Conservation (phyloP, 345 rosid genomes). For the Sonneratia caseolaris region DNA sequence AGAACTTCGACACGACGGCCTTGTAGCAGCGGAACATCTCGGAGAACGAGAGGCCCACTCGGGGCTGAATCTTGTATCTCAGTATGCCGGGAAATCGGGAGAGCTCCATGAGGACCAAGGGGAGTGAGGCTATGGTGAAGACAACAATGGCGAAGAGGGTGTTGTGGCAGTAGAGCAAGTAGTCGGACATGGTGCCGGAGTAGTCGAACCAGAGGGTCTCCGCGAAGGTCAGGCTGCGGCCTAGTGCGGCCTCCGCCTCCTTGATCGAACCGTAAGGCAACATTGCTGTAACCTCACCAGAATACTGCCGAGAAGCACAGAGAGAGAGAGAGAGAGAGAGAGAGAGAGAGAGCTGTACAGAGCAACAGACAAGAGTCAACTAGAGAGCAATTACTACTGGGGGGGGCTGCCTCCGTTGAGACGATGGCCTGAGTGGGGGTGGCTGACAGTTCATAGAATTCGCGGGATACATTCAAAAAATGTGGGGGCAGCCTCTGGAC, state of each 20-base stretch:
- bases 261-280: slow-evolving; percentile 52
- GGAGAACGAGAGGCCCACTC: slow-evolving; percentile 40
- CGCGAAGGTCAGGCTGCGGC: slow-evolving; percentile 59
- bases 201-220: slow-evolving; percentile 80
- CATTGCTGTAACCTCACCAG: slow-evolving; percentile 25
- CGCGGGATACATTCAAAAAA: no score
- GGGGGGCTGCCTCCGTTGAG: no score
- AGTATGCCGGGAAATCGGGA: slow-evolving; percentile 40
- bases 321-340: no score
- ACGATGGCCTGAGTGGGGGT: no score
- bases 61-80: slow-evolving; percentile 82
- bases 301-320: neutral
- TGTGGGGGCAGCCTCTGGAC: no score
- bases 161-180: slow-evolving; percentile 71
- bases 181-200: slow-evolving; percentile 74
- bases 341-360: neutral
- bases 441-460: no score
- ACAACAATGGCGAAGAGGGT: slow-evolving; percentile 51
- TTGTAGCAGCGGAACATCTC: slow-evolving; percentile 63
- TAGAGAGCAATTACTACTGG: no score
- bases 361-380: neutral
- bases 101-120: slow-evolving; percentile 42
- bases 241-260: slow-evolving; percentile 58
- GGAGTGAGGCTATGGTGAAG: slow-evolving; percentile 69
- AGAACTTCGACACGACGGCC: slow-evolving; percentile 73